Percentiles rank a stretch among this genome's conserved stretches.
phyloP scores from a whole-genome alignment of 1,284 basidiomycete genomes.

The Gomphus bonarii region DNA sequence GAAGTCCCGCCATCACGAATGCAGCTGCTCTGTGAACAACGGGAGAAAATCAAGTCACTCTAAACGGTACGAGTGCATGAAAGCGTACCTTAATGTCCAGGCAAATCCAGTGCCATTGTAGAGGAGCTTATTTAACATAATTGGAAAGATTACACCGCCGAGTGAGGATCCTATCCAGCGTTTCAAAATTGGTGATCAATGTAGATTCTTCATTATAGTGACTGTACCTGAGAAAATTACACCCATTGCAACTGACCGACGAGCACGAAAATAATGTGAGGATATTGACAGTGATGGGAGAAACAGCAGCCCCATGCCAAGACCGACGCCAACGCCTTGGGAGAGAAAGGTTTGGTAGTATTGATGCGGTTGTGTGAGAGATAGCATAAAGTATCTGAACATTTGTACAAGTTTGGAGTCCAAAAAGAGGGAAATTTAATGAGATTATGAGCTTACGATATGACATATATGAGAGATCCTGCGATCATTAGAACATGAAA shows the following conservation, averaged over 20 bases:
- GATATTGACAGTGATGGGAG: slow-evolving; percentile 13
- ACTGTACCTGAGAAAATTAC: slow-evolving; percentile 22
- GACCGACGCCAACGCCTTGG: slow-evolving; percentile 24
- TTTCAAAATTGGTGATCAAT: slow-evolving; percentile 8
- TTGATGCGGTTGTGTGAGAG: slow-evolving; percentile 9
- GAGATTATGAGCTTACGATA: background rate
- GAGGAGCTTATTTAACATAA: slow-evolving; percentile 1
- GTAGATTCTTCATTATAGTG: slow-evolving; percentile 14
- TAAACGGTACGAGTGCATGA: background rate
- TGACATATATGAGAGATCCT: background rate
- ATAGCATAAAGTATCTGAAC: slow-evolving; percentile 11
- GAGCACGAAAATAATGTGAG: slow-evolving; percentile 9
- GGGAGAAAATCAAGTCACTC: background rate
- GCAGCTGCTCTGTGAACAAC: slow-evolving; percentile 4
- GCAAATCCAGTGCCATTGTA: background rate
- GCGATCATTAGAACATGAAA: background rate
- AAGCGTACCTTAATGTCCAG: slow-evolving; percentile 2
- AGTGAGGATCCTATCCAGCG: slow-evolving; percentile 1
- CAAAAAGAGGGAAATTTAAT: slow-evolving; percentile 5
- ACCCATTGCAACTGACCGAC: slow-evolving; percentile 18
- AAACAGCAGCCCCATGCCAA: slow-evolving; percentile 14
- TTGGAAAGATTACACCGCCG: background rate
- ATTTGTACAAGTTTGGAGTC: slow-evolving; percentile 3
- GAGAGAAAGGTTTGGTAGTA: slow-evolving; percentile 24
- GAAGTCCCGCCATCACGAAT: slow-evolving; percentile 7